A percentile compares a stretch with the other conserved stretches of the same genome.
phyloP scores from a whole-genome alignment of 1,139 yeast genomes.

The Zygosaccharomyces pseudobailii region DNA sequence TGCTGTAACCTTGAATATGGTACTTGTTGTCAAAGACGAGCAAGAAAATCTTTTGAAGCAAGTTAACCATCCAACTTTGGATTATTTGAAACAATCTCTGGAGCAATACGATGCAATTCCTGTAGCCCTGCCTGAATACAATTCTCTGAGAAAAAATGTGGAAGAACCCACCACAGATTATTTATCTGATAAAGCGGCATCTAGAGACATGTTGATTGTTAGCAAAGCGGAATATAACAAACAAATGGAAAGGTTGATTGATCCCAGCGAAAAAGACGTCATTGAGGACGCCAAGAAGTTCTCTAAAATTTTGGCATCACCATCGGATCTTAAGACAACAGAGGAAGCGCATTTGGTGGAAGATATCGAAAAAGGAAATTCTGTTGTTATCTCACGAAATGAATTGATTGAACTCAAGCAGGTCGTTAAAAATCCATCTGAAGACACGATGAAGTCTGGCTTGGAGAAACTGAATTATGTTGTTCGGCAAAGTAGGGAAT shows the following conservation, averaged over 20 bases:
- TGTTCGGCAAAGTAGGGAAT: conserved; percentile 7
- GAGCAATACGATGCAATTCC: conserved; percentile 2
- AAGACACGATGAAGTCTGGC: conserved; percentile 1
- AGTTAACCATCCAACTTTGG: conserved; percentile 12
- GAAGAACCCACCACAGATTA: conserved; percentile 26
- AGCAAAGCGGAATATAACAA: conserved; percentile 1
- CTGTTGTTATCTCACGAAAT: conserved; percentile 5
- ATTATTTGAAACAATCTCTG: conserved; percentile 1
- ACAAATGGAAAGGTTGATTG: neutral
- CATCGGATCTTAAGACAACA: neutral
- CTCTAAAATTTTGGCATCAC: neutral
- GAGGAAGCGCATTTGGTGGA: neutral
- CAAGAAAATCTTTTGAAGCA: conserved; percentile 9
- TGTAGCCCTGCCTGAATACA: conserved; percentile 5
- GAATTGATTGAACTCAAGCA: conserved; percentile 15
- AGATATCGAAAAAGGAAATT: conserved; percentile 1
- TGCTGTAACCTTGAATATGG: conserved; percentile 16
- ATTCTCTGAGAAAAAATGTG: conserved; percentile 12
- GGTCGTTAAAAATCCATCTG: conserved; percentile 10
- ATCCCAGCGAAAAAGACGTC: conserved; percentile 7
- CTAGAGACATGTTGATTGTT: conserved; percentile 4
- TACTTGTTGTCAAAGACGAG: conserved; percentile 12
- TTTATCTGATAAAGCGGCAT: conserved; percentile 18
- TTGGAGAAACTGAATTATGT: conserved; percentile 5
- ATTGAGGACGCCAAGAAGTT: conserved; percentile 3